These are phyloP conservation scores for Phytophthora agathidicida DNA, from an alignment of 352 stramenopile species.

Conservation along the genomic window DNA sequence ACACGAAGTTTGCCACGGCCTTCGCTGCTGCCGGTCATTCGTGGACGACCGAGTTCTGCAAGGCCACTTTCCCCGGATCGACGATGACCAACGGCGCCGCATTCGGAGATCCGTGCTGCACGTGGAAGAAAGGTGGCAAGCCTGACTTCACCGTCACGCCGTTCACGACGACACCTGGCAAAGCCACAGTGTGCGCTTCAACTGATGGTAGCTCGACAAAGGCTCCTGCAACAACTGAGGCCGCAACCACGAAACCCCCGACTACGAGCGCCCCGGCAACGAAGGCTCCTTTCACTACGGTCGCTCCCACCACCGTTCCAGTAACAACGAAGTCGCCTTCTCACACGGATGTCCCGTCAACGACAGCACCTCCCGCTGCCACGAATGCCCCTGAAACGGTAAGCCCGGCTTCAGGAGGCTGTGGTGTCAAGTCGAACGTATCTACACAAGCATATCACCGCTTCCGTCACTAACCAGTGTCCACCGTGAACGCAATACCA, in stretches of 20 bases:
- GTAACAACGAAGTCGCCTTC: background rate
- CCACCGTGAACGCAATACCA: no score
- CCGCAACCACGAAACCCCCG: slow-evolving; percentile 1
- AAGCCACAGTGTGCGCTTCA: slow-evolving; percentile 11
- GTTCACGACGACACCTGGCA: slow-evolving; percentile 15
- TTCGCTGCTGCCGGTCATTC: slow-evolving; percentile 15
- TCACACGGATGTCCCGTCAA: background rate
- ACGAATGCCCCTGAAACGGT: background rate
- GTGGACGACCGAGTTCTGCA: slow-evolving; percentile 18
- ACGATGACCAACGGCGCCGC: slow-evolving; percentile 32
- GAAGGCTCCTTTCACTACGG: background rate
- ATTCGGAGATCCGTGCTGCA: slow-evolving; percentile 46
- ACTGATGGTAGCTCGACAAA: no score
- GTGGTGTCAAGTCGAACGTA: background rate
- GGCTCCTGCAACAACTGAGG: background rate
- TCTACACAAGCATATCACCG: background rate
- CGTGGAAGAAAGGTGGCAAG: slow-evolving; percentile 17
- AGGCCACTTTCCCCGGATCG: slow-evolving; percentile 3
- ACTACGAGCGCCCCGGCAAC: no score
- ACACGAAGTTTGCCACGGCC: slow-evolving; percentile 37
- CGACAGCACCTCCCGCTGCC: background rate
- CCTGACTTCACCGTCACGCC: slow-evolving; percentile 31
- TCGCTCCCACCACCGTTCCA: background rate
- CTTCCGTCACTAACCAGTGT: slow-evolving; percentile 3
- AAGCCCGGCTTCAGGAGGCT: background rate